Percentiles rank a stretch among this genome's conserved stretches.
phyloP scores from a whole-genome alignment of 257 asterid species.

The Forsythia suspensa region DNA sequence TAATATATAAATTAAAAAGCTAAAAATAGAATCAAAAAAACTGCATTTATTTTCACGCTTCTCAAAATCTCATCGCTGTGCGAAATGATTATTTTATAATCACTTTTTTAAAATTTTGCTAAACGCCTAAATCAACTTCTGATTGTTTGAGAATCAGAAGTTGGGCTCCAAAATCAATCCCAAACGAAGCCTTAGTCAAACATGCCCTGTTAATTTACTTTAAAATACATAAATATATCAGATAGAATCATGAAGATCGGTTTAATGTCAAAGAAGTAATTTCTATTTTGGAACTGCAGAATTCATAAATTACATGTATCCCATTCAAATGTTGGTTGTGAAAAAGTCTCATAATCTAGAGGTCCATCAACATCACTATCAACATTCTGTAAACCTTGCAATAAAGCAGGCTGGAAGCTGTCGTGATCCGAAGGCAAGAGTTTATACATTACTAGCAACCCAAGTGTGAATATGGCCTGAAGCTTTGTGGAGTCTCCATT shows the following conservation, averaged over 20 bases:
- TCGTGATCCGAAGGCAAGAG: slow-evolving; percentile 70
- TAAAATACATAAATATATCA: not conserved
- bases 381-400: slow-evolving; percentile 76
- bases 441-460: slow-evolving; percentile 71
- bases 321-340: slow-evolving; percentile 95
- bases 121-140: too few species aligned
- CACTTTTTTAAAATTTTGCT: too few species aligned
- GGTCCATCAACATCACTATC: slow-evolving; percentile 64
- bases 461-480: slow-evolving; percentile 93
- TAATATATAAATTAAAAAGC: too few species aligned
- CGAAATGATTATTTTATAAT: too few species aligned
- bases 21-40: too few species aligned
- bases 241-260: not conserved
- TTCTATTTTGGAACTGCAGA: slow-evolving; percentile 11
- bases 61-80: too few species aligned
- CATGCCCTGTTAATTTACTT: not conserved
- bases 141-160: too few species aligned
- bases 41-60: too few species aligned
- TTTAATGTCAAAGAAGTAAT: slow-evolving; percentile 12
- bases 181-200: not conserved
- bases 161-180: too few species aligned
- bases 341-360: slow-evolving; percentile 83
- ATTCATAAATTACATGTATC: slow-evolving; percentile 64
- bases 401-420: slow-evolving; percentile 56
- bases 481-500: slow-evolving; percentile 87